Evolutionary conservation across 202 grass and related monocot species (phyloP).

Genomic region (Panicum virgatum): DNA sequence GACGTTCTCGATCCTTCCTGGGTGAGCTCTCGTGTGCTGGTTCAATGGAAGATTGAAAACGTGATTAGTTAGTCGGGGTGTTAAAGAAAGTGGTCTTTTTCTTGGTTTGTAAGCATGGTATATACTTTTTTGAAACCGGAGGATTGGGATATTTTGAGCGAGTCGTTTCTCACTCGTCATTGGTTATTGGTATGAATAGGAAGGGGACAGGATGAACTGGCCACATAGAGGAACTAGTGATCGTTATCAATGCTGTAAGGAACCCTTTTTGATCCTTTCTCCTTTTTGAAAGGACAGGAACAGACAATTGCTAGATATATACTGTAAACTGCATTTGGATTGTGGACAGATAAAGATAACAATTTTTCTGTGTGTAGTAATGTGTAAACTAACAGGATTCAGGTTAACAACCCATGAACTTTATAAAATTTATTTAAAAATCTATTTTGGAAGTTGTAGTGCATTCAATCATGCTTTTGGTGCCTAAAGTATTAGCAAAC

Average conservation of each 20-base stretch:
- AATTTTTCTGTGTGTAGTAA: background rate
- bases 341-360: background rate
- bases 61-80: background rate
- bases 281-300: background rate
- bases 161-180: background rate
- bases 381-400: background rate
- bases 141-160: background rate
- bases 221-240: background rate
- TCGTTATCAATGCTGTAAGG: background rate
- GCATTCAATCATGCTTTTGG: background rate
- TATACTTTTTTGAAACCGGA: slow-evolving; percentile 26
- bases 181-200: background rate
- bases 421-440: background rate
- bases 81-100: slow-evolving; percentile 5
- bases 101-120: slow-evolving; percentile 23
- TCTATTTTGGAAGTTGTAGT: background rate
- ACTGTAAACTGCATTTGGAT: background rate
- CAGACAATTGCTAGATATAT: background rate
- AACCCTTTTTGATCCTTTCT: background rate
- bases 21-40: slow-evolving; percentile 36
- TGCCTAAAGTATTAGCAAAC: slow-evolving; percentile 5
- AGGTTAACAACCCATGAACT: background rate
- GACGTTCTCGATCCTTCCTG: slow-evolving; percentile 96
- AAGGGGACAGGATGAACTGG: background rate
- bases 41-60: background rate